phyloP scores from a whole-genome alignment of 2,329 filamentous ascomycete species.

The Davidsoniella virescens region DNA sequence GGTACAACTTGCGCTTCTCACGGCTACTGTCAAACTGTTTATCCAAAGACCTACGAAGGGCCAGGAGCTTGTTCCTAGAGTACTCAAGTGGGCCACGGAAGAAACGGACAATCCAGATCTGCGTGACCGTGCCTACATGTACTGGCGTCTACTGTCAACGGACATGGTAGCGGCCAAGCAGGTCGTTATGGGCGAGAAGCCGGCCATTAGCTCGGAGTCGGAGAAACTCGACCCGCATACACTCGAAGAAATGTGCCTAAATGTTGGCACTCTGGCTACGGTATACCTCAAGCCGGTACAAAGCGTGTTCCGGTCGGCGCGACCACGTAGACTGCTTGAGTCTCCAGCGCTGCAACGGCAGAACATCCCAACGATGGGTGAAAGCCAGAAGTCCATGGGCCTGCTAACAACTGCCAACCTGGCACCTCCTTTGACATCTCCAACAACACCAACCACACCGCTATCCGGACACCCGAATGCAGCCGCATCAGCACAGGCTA shows the following conservation, averaged over 20 bases:
- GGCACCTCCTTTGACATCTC: conserved; percentile 15
- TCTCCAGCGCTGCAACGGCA: conserved; percentile 74
- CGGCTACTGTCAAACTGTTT: conserved; percentile 93
- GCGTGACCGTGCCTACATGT: conserved; percentile 94
- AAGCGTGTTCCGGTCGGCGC: conserved; percentile 82
- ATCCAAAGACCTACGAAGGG: conserved; percentile 93
- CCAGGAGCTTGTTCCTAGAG: conserved; percentile 80
- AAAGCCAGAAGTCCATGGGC: conserved; percentile 44
- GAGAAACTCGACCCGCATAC: conserved; percentile 85
- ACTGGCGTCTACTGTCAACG: conserved; percentile 89
- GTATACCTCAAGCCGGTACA: conserved; percentile 97
- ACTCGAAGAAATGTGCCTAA: conserved; percentile 91
- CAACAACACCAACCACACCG: neutral
- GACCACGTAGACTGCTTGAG: conserved; percentile 62
- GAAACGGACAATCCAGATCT: conserved; percentile 98
- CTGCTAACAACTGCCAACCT: conserved; percentile 34
- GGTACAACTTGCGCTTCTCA: conserved; percentile 85
- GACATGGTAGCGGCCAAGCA: conserved; percentile 74
- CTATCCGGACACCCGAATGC: neutral
- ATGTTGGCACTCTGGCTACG: conserved; percentile 87
- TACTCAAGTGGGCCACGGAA: conserved; percentile 96
- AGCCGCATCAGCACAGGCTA: conserved; percentile 29
- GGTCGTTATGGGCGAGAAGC: conserved; percentile 95
- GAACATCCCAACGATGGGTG: conserved; percentile 34
- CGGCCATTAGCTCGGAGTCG: conserved; percentile 86